Evolutionary conservation across 257 asterid species (phyloP).

Genomic region (Solanum ossicruentum): DNA sequence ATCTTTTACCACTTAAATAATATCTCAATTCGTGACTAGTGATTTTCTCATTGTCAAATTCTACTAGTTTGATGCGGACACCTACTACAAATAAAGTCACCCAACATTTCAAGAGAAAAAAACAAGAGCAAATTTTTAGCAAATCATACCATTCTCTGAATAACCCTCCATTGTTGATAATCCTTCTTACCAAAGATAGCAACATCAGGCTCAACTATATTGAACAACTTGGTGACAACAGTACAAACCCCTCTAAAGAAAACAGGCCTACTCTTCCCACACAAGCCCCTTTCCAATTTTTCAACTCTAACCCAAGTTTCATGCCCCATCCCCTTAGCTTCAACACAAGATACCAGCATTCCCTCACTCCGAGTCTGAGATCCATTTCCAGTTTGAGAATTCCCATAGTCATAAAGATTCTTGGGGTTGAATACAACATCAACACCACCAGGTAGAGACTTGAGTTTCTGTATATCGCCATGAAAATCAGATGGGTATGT

Average conservation of each 20-base stretch:
- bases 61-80: not conserved
- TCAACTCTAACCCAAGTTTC: conserved; percentile 87
- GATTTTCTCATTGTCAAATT: not conserved
- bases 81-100: not conserved
- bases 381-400: not conserved
- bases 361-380: conserved; percentile 1
- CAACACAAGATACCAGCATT: conserved; percentile 53
- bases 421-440: conserved; percentile 75
- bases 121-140: not conserved
- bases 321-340: conserved; percentile 50
- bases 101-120: not conserved
- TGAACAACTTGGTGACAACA: conserved; percentile 75
- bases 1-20: not conserved
- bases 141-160: conserved; percentile 59
- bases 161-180: conserved; percentile 85
- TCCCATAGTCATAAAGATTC: conserved; percentile 62
- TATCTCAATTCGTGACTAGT: not conserved
- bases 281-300: conserved; percentile 68
- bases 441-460: conserved; percentile 41
- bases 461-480: conserved; percentile 60
- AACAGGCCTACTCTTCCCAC: conserved; percentile 82
- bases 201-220: conserved; percentile 86
- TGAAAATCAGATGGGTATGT: conserved; percentile 85
- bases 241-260: conserved; percentile 95
- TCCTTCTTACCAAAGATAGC: conserved; percentile 95